A percentile compares a stretch with the other conserved stretches of the same genome.
Conservation (phyloP, 116 monocot species). For the Trichopus zeylanicus region DNA sequence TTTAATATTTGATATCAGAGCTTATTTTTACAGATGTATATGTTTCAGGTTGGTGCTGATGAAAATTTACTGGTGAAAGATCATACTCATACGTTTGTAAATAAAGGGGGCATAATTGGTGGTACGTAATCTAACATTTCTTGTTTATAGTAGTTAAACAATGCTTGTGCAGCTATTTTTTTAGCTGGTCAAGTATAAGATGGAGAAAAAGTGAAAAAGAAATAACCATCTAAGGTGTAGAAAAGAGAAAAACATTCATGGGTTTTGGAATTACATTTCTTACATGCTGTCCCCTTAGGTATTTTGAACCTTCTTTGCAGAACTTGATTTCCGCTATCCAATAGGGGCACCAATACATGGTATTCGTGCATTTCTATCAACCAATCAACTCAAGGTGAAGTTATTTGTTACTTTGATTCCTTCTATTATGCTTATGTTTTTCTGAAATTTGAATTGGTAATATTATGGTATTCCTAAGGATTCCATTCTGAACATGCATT, state of each 20-base stretch:
- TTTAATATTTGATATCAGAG: background rate
- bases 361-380: slow-evolving; percentile 80
- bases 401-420: background rate
- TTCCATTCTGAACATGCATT: no score
- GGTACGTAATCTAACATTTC: slow-evolving; percentile 51
- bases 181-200: background rate
- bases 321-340: slow-evolving; percentile 88
- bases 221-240: no score
- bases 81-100: slow-evolving; percentile 96
- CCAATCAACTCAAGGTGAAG: slow-evolving; percentile 89
- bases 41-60: slow-evolving; percentile 75
- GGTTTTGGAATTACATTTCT: background rate
- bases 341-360: slow-evolving; percentile 98
- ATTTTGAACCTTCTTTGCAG: slow-evolving; percentile 32
- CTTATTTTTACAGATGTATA: background rate
- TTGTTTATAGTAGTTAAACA: background rate
- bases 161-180: background rate
- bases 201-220: no score
- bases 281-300: slow-evolving; percentile 2
- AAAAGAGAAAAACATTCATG: background rate
- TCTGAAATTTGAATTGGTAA: background rate
- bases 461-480: no score
- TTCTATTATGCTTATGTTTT: background rate
- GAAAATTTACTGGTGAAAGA: slow-evolving; percentile 90
- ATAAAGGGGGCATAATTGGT: slow-evolving; percentile 85